Evolutionary conservation across 352 stramenopile genomes (phyloP), one percentile per base, ranked within the genome.

Genomic region (Globisporangium parvum): DNA sequence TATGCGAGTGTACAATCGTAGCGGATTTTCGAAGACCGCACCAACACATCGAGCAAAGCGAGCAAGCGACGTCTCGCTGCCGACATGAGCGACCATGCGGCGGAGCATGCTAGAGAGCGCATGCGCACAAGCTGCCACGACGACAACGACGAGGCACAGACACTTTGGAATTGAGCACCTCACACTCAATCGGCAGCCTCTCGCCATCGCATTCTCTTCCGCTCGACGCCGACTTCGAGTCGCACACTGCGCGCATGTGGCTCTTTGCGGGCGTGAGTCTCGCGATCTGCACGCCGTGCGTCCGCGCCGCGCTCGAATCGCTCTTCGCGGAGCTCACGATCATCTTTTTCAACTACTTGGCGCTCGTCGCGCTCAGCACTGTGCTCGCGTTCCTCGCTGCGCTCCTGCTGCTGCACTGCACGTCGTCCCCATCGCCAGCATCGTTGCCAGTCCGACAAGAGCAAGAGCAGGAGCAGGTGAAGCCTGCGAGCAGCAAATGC

Each of bases 241-340:
- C 37, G 17, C 10, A 20, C 17, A 40, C 10, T 11, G 20, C 12
- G 12, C n/a, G 20, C 39, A 88, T 88, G 75, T 80, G 74, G 75
- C 58, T 81, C 39, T 87, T 86, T 55, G 65, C 59, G 31, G 66
- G 55, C 44, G 76, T 88, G 57, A 75, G 63, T 53, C 26, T 81
- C 24, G 75, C 75, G 28, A 76, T 88, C 60, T 70, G 67, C 26
- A 79, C 71, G 63, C 74, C 78, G 14, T 67, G 62, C 42, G 61
- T 88, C 55, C 78, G 78, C 62, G 62, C 66, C 14, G 71, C 64
- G 64, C 74, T 88, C 42, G 73, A 88, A 50, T 59, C 60, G 48
- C 56, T 86, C 8, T 88, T 88, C 56, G 71, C 78, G 11, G 75
- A 88, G 63, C 66, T 88, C 41, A 69, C 70, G 24, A 62, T 86